These are phyloP conservation scores for Graphiopsis chlorocephala DNA, from an alignment of 2,329 filamentous ascomycete species.

Conservation along the genomic window DNA sequence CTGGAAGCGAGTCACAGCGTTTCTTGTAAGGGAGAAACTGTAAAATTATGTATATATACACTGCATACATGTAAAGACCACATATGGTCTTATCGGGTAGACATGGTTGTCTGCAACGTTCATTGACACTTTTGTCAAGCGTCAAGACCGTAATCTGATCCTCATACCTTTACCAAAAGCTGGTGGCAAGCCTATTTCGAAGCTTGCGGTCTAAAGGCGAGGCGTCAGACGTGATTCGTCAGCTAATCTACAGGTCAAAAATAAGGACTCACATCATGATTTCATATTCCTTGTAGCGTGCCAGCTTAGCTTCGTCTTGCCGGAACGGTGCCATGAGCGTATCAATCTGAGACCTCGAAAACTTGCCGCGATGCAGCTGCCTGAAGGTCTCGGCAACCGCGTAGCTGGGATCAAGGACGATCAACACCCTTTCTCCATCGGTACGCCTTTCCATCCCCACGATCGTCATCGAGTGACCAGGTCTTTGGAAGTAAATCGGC, in stretches of 20 bases:
- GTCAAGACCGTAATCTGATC: not conserved
- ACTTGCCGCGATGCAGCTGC: conserved; percentile 53
- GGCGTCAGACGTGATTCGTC: not conserved
- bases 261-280: conserved; percentile 30
- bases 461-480: conserved; percentile 88
- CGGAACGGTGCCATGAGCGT: conserved; percentile 69
- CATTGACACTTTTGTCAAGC: not conserved
- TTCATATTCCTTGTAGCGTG: conserved; percentile 74
- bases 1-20: conserved; percentile 3
- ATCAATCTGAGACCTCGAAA: conserved; percentile 39
- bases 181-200: not conserved
- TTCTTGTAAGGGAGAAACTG: conserved; percentile 3
- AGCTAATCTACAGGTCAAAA: not conserved
- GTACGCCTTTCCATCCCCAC: conserved; percentile 73
- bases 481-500: conserved; percentile 87
- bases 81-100: not conserved
- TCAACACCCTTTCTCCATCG: conserved; percentile 64
- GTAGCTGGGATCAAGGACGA: conserved; percentile 88
- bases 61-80: not conserved
- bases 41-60: conserved; percentile 6
- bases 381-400: conserved; percentile 64
- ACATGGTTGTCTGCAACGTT: not conserved
- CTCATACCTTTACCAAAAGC: not conserved
- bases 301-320: conserved; percentile 64
- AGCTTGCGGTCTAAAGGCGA: not conserved